Evolutionary conservation across 2,329 filamentous ascomycete genomes (phyloP).

Genomic region (Nemania sp.): DNA sequence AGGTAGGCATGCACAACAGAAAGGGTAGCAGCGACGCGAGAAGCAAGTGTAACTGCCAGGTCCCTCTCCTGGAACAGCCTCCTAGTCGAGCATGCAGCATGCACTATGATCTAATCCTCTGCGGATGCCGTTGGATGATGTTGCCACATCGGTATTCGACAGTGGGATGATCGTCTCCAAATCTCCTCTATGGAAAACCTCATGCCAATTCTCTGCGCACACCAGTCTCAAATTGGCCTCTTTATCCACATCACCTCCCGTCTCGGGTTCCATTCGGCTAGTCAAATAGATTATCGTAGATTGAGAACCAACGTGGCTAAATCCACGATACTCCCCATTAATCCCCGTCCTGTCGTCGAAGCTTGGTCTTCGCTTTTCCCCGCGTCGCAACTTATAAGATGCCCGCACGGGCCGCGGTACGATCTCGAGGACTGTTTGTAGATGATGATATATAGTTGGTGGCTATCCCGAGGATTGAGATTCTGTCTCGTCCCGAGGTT

Average conservation of each 20-base stretch:
- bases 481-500: neutral
- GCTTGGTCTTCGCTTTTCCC: constrained; percentile 28
- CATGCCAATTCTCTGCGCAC: neutral
- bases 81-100: neutral
- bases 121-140: neutral
- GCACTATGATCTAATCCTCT: neutral
- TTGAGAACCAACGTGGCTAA: constrained; percentile 34
- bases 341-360: constrained; percentile 13
- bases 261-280: constrained; percentile 34
- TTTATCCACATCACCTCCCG: constrained; percentile 26
- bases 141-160: constrained; percentile 2
- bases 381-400: constrained; percentile 28
- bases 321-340: constrained; percentile 23
- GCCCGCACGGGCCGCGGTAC: constrained; percentile 4
- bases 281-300: constrained; percentile 30
- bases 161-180: neutral
- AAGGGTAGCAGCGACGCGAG: too few relatives aligned
- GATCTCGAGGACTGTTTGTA: neutral
- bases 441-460: constrained; percentile 11
- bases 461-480: neutral
- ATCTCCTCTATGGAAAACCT: constrained; percentile 7
- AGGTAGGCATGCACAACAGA: too few relatives aligned
- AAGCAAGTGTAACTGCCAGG: too few relatives aligned
- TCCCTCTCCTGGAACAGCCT: neutral
- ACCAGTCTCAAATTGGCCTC: constrained; percentile 8